Conservation (phyloP, 352 stramenopile species). For the Globisporangium polare region DNA sequence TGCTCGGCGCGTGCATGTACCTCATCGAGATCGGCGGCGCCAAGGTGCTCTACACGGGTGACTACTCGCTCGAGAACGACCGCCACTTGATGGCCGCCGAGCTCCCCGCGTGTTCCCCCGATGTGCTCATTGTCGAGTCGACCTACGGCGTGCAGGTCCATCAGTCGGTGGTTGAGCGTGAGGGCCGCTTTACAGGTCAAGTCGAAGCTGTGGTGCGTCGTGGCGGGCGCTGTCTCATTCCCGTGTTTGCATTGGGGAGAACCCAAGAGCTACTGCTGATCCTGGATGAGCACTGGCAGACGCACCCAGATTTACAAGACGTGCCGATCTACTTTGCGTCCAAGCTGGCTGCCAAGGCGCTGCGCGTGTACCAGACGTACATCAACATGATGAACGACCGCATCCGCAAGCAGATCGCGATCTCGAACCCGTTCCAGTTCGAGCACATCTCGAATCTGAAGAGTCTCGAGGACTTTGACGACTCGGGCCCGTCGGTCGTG, state of each 20-base stretch:
- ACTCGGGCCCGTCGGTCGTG: slow-evolving; percentile 97
- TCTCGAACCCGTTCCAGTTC: slow-evolving; percentile 98
- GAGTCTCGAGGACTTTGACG: slow-evolving; percentile 96
- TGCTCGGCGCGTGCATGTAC: slow-evolving; percentile 99
- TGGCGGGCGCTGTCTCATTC: slow-evolving; percentile 97
- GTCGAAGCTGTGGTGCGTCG: slow-evolving; percentile 95
- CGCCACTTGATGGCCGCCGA: slow-evolving; percentile 95
- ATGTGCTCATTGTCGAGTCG: slow-evolving; percentile 99
- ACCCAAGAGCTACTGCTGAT: slow-evolving; percentile 99
- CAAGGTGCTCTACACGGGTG: slow-evolving; percentile 97
- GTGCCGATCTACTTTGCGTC: slow-evolving; percentile 99
- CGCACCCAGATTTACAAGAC: slow-evolving; percentile 90
- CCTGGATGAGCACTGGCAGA: slow-evolving; percentile 99
- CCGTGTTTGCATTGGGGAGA: slow-evolving; percentile 97
- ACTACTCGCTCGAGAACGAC: slow-evolving; percentile 98
- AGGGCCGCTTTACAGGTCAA: slow-evolving; percentile 95
- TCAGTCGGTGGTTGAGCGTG: slow-evolving; percentile 93
- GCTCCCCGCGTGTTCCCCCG: slow-evolving; percentile 82
- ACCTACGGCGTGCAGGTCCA: slow-evolving; percentile 99
- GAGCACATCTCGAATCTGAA: slow-evolving; percentile 97
- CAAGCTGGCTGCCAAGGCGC: slow-evolving; percentile 93
- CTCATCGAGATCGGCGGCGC: slow-evolving; percentile 98
- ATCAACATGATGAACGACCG: slow-evolving; percentile 99
- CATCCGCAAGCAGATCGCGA: slow-evolving; percentile 96
- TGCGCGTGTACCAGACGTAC: slow-evolving; percentile 99